Percentiles rank a stretch among this genome's conserved stretches.
phyloP scores from a whole-genome alignment of 202 grass and related monocot species.

The Carex sylvatica region DNA sequence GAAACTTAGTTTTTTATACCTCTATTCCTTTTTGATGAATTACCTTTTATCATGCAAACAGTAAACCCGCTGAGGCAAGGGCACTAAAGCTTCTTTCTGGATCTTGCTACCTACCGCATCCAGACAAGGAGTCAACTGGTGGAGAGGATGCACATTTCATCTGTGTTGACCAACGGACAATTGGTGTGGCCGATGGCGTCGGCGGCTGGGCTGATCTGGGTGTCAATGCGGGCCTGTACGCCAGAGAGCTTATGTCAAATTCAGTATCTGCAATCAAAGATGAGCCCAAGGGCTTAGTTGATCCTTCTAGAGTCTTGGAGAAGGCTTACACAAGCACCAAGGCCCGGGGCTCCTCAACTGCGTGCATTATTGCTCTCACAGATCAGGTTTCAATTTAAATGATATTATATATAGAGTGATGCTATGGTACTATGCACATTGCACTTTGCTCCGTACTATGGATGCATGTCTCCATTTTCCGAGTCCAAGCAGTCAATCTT shows the following conservation, averaged over 20 bases:
- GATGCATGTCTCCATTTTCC: too few species aligned
- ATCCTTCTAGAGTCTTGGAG: slow-evolving; percentile 73
- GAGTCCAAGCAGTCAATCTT: too few species aligned
- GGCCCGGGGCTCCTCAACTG: slow-evolving; percentile 76
- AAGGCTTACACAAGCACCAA: slow-evolving; percentile 73
- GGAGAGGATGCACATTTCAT: slow-evolving; percentile 90
- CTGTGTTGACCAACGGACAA: slow-evolving; percentile 49
- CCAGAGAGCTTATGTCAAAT: slow-evolving; percentile 77
- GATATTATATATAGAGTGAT: neutral
- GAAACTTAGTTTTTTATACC: neutral
- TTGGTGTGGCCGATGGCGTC: slow-evolving; percentile 83
- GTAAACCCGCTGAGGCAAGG: slow-evolving; percentile 32
- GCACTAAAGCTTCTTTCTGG: slow-evolving; percentile 60
- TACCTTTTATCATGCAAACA: slow-evolving; percentile 25
- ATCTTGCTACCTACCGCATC: slow-evolving; percentile 79
- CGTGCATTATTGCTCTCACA: slow-evolving; percentile 78
- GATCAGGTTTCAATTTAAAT: slow-evolving; percentile 42
- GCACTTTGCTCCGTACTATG: too few species aligned
- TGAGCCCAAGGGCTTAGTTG: slow-evolving; percentile 58
- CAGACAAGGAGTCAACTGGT: slow-evolving; percentile 74
- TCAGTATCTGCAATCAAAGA: slow-evolving; percentile 62
- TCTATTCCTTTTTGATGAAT: neutral
- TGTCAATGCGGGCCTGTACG: slow-evolving; percentile 68
- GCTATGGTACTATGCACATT: too few species aligned
- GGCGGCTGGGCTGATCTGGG: slow-evolving; percentile 85